Base-by-base conservation (phyloP, 768 basidiomycete genomes). In the Pholiota conissans region DNA sequence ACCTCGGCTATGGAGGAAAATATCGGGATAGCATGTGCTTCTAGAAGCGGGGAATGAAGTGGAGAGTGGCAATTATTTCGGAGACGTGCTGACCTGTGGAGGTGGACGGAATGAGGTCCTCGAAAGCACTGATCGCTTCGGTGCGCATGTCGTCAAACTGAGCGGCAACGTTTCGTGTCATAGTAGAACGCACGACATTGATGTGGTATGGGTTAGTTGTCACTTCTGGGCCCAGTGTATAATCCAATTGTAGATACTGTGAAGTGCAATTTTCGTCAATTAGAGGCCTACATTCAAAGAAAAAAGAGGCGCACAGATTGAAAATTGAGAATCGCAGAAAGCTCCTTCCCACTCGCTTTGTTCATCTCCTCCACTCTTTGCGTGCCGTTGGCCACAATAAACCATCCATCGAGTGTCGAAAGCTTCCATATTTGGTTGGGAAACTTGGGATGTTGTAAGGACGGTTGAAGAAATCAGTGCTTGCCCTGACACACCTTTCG, bases 331-430 rank as follows among this genome's bases (percentile, higher is more conserved):
- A 64, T 58, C 51, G 77, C 72, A 27, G 80, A 81, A 4, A 83
- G 67, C 26, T 73, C 71, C n/a, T 79, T 71, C 48, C 82, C 80
- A 5, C 76, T 71, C n/a, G 77, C 76, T 56, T 68, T 76, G 40
- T 77, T 74, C 26, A 84, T 61, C 40, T 82, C 79, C 3, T 82
- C 78, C n/a, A 80, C 67, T 30, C 73, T 68, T 24, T 68, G 59
- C 0, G 68, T 67, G 0, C 79, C 76, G 7, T 74, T 72, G 26
- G 78, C 67, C 7, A 83, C 64, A 20, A 83, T 71, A 13, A 76
- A 57, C 83, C 83, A 84, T 55, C 71, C 67, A 35, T 77, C 69
- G 39, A 79, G 63, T 40, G 69, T 69, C 0, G 81, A 67, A 4
- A 84, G 68, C 64, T 77, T 79, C 68, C 81, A 84, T 5, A 68